phyloP scores from a whole-genome alignment of 1,284 basidiomycete species.

The Golubevia sp. region DNA sequence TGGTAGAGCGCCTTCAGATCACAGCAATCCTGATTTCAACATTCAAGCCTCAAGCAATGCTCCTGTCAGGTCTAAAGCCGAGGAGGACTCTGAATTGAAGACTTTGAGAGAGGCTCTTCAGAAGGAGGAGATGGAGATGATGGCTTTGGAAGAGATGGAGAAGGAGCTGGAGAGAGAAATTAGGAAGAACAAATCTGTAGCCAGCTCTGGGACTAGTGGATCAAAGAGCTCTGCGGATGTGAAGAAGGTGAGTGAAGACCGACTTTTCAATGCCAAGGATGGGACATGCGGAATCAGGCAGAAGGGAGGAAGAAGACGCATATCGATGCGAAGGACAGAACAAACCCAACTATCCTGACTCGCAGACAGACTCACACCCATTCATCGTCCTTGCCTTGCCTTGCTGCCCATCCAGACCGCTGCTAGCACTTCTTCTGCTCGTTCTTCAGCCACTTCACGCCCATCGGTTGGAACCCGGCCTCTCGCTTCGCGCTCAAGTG shows the following conservation, averaged over 20 bases:
- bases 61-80: too few species aligned
- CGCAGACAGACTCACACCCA: too few species aligned
- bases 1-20: not conserved
- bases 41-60: not conserved
- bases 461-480: not conserved
- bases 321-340: too few species aligned
- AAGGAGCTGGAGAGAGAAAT: conserved; percentile 20
- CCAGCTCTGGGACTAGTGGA: too few species aligned
- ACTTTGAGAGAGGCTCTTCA: conserved; percentile 29
- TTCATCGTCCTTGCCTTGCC: not conserved
- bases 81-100: conserved; percentile 10
- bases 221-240: too few species aligned
- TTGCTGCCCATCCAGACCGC: not conserved
- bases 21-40: too few species aligned
- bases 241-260: too few species aligned
- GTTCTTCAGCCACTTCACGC: not conserved
- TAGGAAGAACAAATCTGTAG: too few species aligned
- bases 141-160: conserved; percentile 54
- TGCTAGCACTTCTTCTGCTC: not conserved
- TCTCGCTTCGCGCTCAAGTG: not conserved
- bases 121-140: conserved; percentile 52
- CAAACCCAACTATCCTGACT: too few species aligned
- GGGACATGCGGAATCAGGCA: too few species aligned
- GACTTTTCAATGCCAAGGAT: too few species aligned
- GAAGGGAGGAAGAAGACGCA: too few species aligned